Evolutionary conservation across 108 stramenopile genomes (phyloP).

Genomic region (Skeletonema marinoi): DNA sequence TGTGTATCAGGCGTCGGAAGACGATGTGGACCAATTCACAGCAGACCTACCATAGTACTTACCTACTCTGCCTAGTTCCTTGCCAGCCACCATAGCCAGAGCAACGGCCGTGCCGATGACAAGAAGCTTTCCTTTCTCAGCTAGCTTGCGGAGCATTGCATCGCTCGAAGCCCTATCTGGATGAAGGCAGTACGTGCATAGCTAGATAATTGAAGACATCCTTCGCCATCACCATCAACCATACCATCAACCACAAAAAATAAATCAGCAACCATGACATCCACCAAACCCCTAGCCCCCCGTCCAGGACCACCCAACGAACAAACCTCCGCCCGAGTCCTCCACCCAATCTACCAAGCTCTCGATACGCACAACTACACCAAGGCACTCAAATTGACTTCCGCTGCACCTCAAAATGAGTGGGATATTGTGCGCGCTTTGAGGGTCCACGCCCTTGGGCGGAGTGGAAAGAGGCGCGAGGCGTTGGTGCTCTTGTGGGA

Average conservation of each 20-base stretch:
- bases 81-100: too few relatives aligned
- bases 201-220: too few relatives aligned
- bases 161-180: too few relatives aligned
- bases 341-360: slow-evolving; percentile 71
- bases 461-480: slow-evolving; percentile 57
- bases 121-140: too few relatives aligned
- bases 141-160: too few relatives aligned
- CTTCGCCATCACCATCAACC: too few relatives aligned
- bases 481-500: slow-evolving; percentile 52
- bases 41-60: too few relatives aligned
- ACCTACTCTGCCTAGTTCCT: too few relatives aligned
- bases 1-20: too few relatives aligned
- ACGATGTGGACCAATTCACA: too few relatives aligned
- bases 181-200: too few relatives aligned
- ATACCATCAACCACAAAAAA: not conserved
- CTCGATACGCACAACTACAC: slow-evolving; percentile 67
- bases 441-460: slow-evolving; percentile 62
- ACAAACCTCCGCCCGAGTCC: not conserved
- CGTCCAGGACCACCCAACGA: slow-evolving; percentile 1
- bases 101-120: too few relatives aligned
- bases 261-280: not conserved
- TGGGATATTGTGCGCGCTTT: slow-evolving; percentile 63
- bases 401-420: slow-evolving; percentile 42
- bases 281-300: not conserved
- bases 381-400: slow-evolving; percentile 70